phyloP scores from a whole-genome alignment of 1,139 yeast genomes.

The Sugiyamaella novakii region DNA sequence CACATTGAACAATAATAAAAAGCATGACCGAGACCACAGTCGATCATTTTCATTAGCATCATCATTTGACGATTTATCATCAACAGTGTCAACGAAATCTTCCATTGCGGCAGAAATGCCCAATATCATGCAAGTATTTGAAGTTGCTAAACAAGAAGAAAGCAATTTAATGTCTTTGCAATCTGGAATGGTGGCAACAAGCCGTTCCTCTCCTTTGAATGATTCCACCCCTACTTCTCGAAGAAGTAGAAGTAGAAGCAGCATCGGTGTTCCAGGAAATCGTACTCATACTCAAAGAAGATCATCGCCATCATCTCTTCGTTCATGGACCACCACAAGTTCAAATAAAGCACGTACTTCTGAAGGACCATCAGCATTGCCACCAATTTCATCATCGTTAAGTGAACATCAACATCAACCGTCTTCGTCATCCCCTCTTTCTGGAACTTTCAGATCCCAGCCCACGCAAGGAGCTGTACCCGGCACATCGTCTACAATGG shows the following conservation, averaged over 20 bases:
- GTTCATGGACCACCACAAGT: slow-evolving; percentile 5
- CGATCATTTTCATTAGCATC: slow-evolving; percentile 25
- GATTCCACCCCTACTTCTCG: slow-evolving; percentile 1
- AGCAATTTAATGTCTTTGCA: slow-evolving; percentile 8
- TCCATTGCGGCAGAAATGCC: slow-evolving; percentile 38
- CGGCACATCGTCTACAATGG: neutral
- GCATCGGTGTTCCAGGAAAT: neutral
- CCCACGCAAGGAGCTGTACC: neutral
- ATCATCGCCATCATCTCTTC: slow-evolving; percentile 12
- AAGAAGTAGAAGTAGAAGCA: slow-evolving; percentile 15
- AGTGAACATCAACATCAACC: slow-evolving; percentile 8
- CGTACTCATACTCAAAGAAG: slow-evolving; percentile 8
- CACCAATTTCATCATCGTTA: slow-evolving; percentile 8
- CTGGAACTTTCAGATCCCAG: neutral
- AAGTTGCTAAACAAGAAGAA: slow-evolving; percentile 31
- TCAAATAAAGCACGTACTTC: neutral
- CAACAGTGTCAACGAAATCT: slow-evolving; percentile 27
- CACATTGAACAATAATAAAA: neutral
- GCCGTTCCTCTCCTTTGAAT: neutral
- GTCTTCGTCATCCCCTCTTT: slow-evolving; percentile 13
- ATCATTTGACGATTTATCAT: slow-evolving; percentile 21
- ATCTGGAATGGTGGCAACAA: neutral
- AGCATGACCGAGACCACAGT: neutral
- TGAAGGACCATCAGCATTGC: slow-evolving; percentile 4
- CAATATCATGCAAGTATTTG: slow-evolving; percentile 36